phyloP scores from a whole-genome alignment of 352 stramenopile species.

The Hyaloperonospora arabidopsidis region DNA sequence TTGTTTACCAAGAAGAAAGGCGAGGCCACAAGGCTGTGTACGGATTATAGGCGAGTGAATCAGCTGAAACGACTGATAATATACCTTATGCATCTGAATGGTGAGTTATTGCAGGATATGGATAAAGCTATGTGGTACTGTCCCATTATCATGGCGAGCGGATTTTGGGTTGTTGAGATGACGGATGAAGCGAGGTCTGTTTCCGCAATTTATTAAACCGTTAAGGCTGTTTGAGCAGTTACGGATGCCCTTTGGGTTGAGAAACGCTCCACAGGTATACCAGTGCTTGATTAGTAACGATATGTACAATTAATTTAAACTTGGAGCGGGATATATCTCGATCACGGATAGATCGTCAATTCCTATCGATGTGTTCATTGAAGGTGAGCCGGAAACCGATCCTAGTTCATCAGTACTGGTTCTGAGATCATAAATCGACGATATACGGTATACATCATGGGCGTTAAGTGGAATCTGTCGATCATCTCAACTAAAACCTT shows the following conservation, averaged over 20 bases:
- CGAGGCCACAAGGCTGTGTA: conserved; percentile 3
- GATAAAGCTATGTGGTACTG: conserved; percentile 10
- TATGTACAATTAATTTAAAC: no score
- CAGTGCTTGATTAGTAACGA: no score
- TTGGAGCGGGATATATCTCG: not conserved
- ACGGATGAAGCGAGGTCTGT: conserved; percentile 4
- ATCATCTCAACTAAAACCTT: no score
- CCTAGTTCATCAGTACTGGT: conserved; percentile 1
- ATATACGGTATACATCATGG: no score
- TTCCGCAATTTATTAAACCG: conserved; percentile 3
- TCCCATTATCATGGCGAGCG: conserved; percentile 4
- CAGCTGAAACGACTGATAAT: conserved; percentile 8
- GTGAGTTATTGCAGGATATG: conserved; percentile 9
- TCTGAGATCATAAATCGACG: conserved; percentile 2
- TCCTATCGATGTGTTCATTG: no score
- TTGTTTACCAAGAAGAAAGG: no score
- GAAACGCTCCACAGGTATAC: no score
- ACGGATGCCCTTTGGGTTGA: conserved; percentile 18
- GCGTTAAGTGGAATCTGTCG: no score
- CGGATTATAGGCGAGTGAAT: conserved; percentile 14
- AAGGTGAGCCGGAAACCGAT: not conserved
- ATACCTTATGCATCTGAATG: conserved; percentile 19
- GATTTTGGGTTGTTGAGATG: conserved; percentile 16
- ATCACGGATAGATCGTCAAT: not conserved
- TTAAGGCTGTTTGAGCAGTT: no score